These are phyloP conservation scores for Limnomonas spitsbergensis DNA, from an alignment of 139 green algal species.

Conservation along the genomic window DNA sequence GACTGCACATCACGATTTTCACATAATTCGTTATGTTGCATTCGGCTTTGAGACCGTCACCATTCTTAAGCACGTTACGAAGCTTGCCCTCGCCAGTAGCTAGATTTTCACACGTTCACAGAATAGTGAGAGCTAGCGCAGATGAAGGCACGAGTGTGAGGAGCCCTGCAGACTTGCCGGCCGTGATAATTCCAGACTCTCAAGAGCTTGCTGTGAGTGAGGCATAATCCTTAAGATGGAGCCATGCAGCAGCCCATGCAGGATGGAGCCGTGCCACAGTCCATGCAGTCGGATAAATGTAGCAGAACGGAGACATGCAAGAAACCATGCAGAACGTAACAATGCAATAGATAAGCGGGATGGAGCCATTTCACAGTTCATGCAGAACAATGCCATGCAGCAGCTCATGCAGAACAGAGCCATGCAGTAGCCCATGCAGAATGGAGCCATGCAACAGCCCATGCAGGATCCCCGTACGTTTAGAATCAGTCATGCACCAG, in stretches of 20 bases:
- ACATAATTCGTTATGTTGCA: no score
- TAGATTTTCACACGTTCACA: no score
- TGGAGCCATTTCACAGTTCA: neutral
- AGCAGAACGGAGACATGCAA: neutral
- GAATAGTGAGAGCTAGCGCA: no score
- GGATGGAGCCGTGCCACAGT: neutral
- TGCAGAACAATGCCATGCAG: neutral
- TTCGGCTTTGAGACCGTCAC: no score
- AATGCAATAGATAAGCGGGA: neutral
- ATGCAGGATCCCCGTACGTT: no score
- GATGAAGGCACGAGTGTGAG: no score
- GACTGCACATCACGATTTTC: no score
- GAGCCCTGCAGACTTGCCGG: neutral
- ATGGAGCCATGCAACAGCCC: neutral
- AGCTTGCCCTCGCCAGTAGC: no score
- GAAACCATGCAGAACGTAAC: neutral
- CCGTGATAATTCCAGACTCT: neutral
- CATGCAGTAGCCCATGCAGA: neutral
- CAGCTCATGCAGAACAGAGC: neutral
- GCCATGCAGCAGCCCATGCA: neutral
- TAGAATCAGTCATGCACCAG: no score
- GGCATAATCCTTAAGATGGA: neutral
- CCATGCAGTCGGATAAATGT: no score
- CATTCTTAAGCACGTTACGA: no score
- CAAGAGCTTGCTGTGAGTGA: constrained; percentile 12